Evolutionary conservation across 139 green algal genomes (phyloP), one percentile per base, ranked within the genome.

Genomic region (Closterium sp.): DNA sequence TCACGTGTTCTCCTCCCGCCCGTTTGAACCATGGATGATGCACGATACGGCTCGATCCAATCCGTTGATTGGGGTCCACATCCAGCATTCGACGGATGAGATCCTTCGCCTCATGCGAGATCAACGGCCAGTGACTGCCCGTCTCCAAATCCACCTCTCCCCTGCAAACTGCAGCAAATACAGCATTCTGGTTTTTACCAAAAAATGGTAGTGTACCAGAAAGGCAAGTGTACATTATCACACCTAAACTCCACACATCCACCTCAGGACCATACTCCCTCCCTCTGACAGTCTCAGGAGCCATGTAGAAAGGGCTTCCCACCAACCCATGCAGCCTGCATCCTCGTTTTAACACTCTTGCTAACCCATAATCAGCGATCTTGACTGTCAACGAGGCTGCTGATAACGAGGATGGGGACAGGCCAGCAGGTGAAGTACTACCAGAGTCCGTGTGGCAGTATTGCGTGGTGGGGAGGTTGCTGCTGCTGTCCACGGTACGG

Each of bases 11-110:
- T 1, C 38, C 38, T 11, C 7, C 38, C 38, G 7, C 38, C 38
- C 7, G 62, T 24, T 79, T 24, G 3, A 79, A 79, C 62, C 62
- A 79, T 79, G 62, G 62, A 79, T 79, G 62, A 5, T 79, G 62
- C 13, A 79, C 17, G 13, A 79, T 79, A 0, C 13, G 17, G 17
- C 62, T 87, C 22, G 85, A 30, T 87, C 28, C 10, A 24, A 87
- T 87, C 28, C 85, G 85, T 31, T 27, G 85, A 21, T 31, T 87
- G n/a, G 85, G 85, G 21, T 87, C 85, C 85, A 31, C 28, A 17
- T 87, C 28, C 85, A 87, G 28, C 85, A 87, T 87, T 27, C 85
- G 85, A 87, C 85, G 85, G 85, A 87, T 87, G 85, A 87, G 85
- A 30, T 87, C 85, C 28, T 87, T 87, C 9, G 85, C 85, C 85